Evolutionary conservation across 2,329 filamentous ascomycete species (phyloP).

Genomic region (Alternaria arborescens): DNA sequence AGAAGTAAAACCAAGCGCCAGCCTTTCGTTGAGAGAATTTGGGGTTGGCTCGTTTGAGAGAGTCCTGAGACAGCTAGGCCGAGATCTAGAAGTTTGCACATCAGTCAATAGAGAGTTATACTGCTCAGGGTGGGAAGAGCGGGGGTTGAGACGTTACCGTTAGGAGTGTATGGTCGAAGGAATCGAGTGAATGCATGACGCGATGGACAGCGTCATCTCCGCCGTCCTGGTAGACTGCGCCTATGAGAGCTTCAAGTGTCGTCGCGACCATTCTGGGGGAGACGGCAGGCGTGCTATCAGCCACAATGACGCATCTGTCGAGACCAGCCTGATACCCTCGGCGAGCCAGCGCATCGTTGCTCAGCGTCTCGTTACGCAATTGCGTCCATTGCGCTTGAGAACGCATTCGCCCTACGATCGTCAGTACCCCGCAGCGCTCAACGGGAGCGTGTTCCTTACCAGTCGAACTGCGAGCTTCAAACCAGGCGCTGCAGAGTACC

Average conservation of each 20-base stretch:
- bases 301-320: conserved; percentile 13
- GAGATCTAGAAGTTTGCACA: conserved; percentile 10
- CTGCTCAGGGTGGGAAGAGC: neutral
- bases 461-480: neutral
- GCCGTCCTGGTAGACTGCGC: conserved; percentile 44
- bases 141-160: neutral
- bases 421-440: neutral
- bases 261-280: conserved; percentile 36
- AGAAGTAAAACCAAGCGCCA: conserved; percentile 1
- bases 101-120: conserved; percentile 1
- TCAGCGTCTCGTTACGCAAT: conserved; percentile 5
- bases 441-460: conserved; percentile 6
- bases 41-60: neutral
- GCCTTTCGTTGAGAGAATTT: neutral
- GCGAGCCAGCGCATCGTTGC: conserved; percentile 10
- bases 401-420: neutral
- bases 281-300: neutral
- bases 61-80: neutral
- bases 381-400: conserved; percentile 12
- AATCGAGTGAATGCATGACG: conserved; percentile 18
- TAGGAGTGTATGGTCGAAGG: conserved; percentile 16
- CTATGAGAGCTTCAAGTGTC: conserved; percentile 48
- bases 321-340: neutral
- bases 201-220: conserved; percentile 13
- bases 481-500: conserved; percentile 23